Conservation (phyloP, 352 stramenopile genomes). For the Globisporangium camurandrum region DNA sequence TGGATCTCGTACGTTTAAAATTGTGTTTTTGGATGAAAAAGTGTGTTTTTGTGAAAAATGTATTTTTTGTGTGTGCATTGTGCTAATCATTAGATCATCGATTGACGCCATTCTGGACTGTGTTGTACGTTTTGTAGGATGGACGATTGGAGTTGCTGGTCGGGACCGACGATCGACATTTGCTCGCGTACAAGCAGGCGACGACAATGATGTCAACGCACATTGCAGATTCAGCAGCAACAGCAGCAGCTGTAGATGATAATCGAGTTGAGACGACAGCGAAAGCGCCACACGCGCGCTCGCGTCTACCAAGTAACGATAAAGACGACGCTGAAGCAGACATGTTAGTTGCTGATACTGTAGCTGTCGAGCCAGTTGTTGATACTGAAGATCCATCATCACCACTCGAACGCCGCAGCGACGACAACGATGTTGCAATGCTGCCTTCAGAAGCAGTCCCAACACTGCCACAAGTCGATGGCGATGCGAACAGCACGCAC, state of each 20-base stretch:
- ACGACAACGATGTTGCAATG: too few species aligned
- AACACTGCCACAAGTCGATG: neutral
- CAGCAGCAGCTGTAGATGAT: neutral
- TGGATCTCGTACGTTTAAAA: slow-evolving; percentile 37
- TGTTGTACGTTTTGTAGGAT: slow-evolving; percentile 31
- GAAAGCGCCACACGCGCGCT: too few species aligned
- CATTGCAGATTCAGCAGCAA: neutral
- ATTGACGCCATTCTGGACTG: too few species aligned
- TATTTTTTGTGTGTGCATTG: neutral
- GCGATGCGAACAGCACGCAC: neutral
- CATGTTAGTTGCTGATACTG: too few species aligned
- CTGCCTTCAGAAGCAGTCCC: too few species aligned
- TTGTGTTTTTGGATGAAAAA: neutral
- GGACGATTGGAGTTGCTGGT: slow-evolving; percentile 49
- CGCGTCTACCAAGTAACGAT: too few species aligned
- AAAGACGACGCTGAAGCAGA: too few species aligned
- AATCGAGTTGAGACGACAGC: neutral
- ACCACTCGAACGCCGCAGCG: too few species aligned
- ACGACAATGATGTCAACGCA: neutral
- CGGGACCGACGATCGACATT: slow-evolving; percentile 46
- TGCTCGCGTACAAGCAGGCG: slow-evolving; percentile 47
- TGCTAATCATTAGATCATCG: too few species aligned
- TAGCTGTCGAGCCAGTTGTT: too few species aligned
- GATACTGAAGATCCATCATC: too few species aligned
- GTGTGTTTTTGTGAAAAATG: neutral